These are phyloP conservation scores for Yamadazyma diddensiae DNA, from an alignment of 1,139 yeast genomes.

Conservation along the genomic window DNA sequence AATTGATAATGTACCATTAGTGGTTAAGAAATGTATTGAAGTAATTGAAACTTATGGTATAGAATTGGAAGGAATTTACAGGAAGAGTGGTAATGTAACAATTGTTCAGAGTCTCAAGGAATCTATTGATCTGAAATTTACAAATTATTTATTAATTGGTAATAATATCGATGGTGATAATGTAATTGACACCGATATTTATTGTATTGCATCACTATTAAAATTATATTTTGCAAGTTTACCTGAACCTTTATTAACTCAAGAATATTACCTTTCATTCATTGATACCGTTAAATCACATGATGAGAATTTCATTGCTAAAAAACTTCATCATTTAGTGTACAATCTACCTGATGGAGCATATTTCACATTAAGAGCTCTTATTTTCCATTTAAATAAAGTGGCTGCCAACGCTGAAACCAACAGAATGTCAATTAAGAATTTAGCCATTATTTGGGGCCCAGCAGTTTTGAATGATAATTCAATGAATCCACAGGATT, in stretches of 20 bases:
- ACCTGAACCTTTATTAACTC: slow-evolving; percentile 70
- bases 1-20: slow-evolving; percentile 84
- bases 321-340: slow-evolving; percentile 81
- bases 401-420: slow-evolving; percentile 61
- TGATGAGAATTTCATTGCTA: slow-evolving; percentile 54
- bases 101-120: slow-evolving; percentile 72
- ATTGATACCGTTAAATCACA: slow-evolving; percentile 69
- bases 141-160: slow-evolving; percentile 50
- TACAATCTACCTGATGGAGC: slow-evolving; percentile 93
- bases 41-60: slow-evolving; percentile 82
- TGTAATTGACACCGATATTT: slow-evolving; percentile 66
- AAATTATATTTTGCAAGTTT: slow-evolving; percentile 65
- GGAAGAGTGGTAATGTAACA: slow-evolving; percentile 76
- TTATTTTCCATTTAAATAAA: slow-evolving; percentile 79
- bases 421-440: slow-evolving; percentile 79
- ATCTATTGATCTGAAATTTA: slow-evolving; percentile 75
- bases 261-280: slow-evolving; percentile 53
- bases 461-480: slow-evolving; percentile 75
- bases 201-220: slow-evolving; percentile 66
- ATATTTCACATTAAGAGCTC: slow-evolving; percentile 82
- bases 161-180: slow-evolving; percentile 44
- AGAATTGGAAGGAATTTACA: slow-evolving; percentile 83
- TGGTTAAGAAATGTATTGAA: slow-evolving; percentile 84
- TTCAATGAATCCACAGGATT: slow-evolving; percentile 67
- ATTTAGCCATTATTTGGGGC: slow-evolving; percentile 90